phyloP scores from a whole-genome alignment of 805 yeast genomes.

The Jamesozyma piceae region DNA sequence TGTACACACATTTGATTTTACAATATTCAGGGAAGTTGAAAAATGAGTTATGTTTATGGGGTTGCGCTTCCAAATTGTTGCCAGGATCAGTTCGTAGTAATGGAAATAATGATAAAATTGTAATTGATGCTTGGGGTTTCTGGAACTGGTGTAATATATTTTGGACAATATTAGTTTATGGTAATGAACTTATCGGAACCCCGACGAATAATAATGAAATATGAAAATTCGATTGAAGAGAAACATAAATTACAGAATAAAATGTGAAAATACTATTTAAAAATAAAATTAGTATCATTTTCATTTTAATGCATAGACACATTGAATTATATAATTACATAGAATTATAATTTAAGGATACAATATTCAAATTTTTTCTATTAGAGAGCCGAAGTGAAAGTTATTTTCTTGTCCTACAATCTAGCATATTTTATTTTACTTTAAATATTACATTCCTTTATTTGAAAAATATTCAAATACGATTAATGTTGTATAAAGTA shows the following conservation, averaged over 20 bases:
- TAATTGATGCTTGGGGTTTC: constrained; percentile 75
- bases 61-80: constrained; percentile 28
- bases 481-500: no score
- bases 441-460: no score
- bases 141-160: constrained; percentile 96
- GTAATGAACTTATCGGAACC: constrained; percentile 52
- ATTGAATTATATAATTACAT: background rate
- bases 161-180: constrained; percentile 68
- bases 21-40: constrained; percentile 75
- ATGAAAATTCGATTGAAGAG: background rate
- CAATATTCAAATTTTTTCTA: no score
- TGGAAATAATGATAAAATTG: constrained; percentile 12
- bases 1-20: constrained; percentile 87
- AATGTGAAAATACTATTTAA: background rate
- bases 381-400: no score
- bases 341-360: background rate
- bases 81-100: constrained; percentile 4
- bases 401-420: no score
- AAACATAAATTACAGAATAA: background rate
- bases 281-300: background rate
- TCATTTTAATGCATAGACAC: background rate
- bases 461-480: no score
- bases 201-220: constrained; percentile 1
- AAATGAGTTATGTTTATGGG: constrained; percentile 52
- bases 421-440: no score